Evolutionary conservation across 176 grass and related monocot species (phyloP), one percentile per base, ranked within the genome.

Genomic region (Paspalum notatum): DNA sequence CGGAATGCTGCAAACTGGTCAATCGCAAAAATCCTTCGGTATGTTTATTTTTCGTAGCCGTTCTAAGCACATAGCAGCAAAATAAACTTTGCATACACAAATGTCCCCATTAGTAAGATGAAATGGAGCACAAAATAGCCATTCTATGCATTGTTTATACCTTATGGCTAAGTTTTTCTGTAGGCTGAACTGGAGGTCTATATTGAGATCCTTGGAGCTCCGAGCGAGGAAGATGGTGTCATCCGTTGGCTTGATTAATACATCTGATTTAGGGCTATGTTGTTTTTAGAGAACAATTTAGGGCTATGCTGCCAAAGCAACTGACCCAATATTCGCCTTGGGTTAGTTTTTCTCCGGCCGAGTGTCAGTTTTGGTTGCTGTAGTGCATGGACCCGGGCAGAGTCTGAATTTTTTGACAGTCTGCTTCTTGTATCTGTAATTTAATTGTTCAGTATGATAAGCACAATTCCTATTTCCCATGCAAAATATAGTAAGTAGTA

Each of bases 1-100:
- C 92, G 68, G 86, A 93, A 51, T 80, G 90, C 49, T 99, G 90
- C 71, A 93, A 71, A 74, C 44, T 99, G 40, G 76, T 99, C 41
- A 99, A 95, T 51, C 85, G 87, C 82, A 86, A 77, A 88, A 95
- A 91, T 90, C 56, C 92, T 78, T 86, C 47, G 82, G 96, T 99
- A 90, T n/a, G 88, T 54, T 46, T 21, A 56, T 84, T 59, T 66
- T 3, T 69, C 12, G 12, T 67, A 41, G 17, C 59, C 68, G 41
- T 59, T 83, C 74, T 59, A 53, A 57, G 14, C 8, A 67, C 59
- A 64, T 56, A 25, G 18, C 46, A 57, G 9, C 40, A 80, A 47
- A 11, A 55, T 54, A 20, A 82, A 71, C 43, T 82, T 60, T 45
- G 53, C 12, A 68, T 69, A 8, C 21, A 70, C 24, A 39, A 71